Evolutionary conservation across 768 basidiomycete genomes (phyloP), one percentile per base, ranked within the genome.

Genomic region (Mycena metata): DNA sequence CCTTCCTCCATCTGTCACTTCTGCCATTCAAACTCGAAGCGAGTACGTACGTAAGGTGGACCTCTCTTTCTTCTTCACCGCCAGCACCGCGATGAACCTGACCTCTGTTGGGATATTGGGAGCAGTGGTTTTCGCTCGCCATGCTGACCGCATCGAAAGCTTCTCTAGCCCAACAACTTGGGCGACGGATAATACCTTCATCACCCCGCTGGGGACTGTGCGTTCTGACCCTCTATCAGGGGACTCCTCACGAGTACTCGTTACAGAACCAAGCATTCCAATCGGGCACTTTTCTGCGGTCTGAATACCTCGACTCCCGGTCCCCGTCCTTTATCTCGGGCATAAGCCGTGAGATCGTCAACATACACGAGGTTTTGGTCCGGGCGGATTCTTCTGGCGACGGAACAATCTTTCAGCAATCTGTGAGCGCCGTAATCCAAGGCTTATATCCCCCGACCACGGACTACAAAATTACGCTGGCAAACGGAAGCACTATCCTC

Each of bases 301-400:
- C 79, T 19, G 69, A 78, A 33, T 87, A 87, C 76, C 60, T 86
- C 61, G 75, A 82, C 49, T 42, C 75, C 1, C 81, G 79, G 8
- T 86, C 86, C 1, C 60, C 83, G 0, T 80, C 78, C n/a, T 80
- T 80, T 68, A 83, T 87, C 59, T 69, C 76, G 15, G 82, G 77
- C 2, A 76, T 80, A 24, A 75, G 73, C 64, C 73, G 74, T 3
- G 73, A 47, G 80, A 83, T 73, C 66, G 82, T 65, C 11, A 64
- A 73, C 47, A 77, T 79, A 54, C 75, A 73, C 58, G 81, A 85
- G 73, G 79, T 86, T 66, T 74, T 75, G 39, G 77, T 85, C 43
- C 80, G 80, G 11, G 88, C 88, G 0, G 88, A 89, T 71, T 81
- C 82, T 6, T 84, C 85, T 1, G 86, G 82, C 19, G 88, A 89